phyloP scores from a whole-genome alignment of 2,329 filamentous ascomycete species.

The Aureobasidium namibiae region DNA sequence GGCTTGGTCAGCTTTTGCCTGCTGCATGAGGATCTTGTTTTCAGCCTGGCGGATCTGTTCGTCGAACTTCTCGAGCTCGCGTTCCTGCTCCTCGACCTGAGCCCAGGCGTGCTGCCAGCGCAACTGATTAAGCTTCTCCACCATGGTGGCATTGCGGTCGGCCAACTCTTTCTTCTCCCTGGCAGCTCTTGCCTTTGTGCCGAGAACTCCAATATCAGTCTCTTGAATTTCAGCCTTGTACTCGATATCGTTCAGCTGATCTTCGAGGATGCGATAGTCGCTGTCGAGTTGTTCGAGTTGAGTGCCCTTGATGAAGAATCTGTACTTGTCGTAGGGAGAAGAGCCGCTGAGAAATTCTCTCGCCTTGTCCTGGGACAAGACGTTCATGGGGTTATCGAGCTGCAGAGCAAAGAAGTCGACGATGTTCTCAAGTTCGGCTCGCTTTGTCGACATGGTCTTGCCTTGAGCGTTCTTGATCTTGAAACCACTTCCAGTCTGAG shows the following conservation, averaged over 20 bases:
- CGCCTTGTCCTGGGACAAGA: constrained; percentile 90
- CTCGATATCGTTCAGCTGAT: constrained; percentile 66
- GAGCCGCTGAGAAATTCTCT: constrained; percentile 86
- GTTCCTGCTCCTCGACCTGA: constrained; percentile 71
- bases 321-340: constrained; percentile 78
- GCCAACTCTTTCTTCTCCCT: constrained; percentile 56
- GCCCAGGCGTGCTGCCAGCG: constrained; percentile 72
- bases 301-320: constrained; percentile 90
- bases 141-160: constrained; percentile 58
- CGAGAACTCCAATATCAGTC: constrained; percentile 56
- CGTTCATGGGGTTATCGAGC: constrained; percentile 93
- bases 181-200: constrained; percentile 52
- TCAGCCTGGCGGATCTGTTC: constrained; percentile 27
- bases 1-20: constrained; percentile 37
- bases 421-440: constrained; percentile 81
- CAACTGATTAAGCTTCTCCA: constrained; percentile 51
- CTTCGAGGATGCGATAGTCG: constrained; percentile 78
- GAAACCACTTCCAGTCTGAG: constrained; percentile 66
- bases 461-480: constrained; percentile 71
- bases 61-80: constrained; percentile 22
- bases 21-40: constrained; percentile 41
- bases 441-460: constrained; percentile 70
- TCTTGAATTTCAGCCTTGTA: constrained; percentile 53
- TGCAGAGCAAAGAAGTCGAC: constrained; percentile 88
- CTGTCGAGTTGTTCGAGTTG: constrained; percentile 86